Base-by-base conservation (phyloP, 2,329 filamentous ascomycete species). In the Cadophora malorum region DNA sequence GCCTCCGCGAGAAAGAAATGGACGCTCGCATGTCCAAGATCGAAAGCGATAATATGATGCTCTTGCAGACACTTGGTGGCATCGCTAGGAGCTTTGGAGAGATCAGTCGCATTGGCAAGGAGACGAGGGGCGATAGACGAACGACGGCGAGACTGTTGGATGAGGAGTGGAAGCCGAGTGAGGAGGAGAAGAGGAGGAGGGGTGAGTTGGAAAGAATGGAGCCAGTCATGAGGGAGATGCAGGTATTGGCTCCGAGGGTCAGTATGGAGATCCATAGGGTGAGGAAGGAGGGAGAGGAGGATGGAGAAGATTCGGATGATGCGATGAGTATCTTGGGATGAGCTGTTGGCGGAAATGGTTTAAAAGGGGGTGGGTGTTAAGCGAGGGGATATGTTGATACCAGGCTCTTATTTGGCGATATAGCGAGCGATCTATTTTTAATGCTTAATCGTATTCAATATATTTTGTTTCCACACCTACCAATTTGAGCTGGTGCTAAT, bases 21-120 rank as follows among this genome's bases (percentile, higher is more conserved):
- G 72, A 76, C 60, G 56, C 25, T 0, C 53, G 75, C 10, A 35
- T 76, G 23, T 33, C 41, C 1, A 73, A 65, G 65, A 69, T 76
- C 10, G 75, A 77, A 63, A 66, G 67, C 3, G 75, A 76, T 60
- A 76, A 76, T 41, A 35, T 35, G 19, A 60, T 74, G 4, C 52
- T 77, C 21, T 33, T 75, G 31, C 58, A 59, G 28, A 70, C 73
- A 3, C 33, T 76, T 9, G 68, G 65, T 12, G 69, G 65, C 0
- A 73, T 77, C 12, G 70, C 72, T 35, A 67, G 45, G 19, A 66
- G 63, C 14, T 70, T 75, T 41, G 65, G 66, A 28, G 61, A 72
- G 47, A 55, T 76, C 38, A 59, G 58, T 33, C 10, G 49, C 14
- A 38, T 67, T 35, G 47, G 64, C 21, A 56, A 62, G 50, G 64